Percentiles rank a stretch among this genome's conserved stretches.
Evolutionary conservation across 2,329 filamentous ascomycete species (phyloP).

Genomic region (Fusarium transvaalense): DNA sequence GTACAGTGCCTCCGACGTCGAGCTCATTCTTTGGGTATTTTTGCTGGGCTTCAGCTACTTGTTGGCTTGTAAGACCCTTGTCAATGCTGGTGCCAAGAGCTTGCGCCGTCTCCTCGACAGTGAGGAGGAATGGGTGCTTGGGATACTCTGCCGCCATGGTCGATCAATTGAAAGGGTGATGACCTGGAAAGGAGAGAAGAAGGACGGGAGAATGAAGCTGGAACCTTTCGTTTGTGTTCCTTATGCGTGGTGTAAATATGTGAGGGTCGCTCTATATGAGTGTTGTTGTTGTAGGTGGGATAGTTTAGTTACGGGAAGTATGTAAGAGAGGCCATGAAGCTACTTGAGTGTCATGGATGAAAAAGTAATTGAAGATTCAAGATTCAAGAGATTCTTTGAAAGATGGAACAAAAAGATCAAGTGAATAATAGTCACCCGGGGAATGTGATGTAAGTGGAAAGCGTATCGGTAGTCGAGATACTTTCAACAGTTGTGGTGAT

Average conservation of each 20-base stretch:
- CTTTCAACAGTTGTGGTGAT: slow-evolving; percentile 14
- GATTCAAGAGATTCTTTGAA: too few relatives aligned
- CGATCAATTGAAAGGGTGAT: slow-evolving; percentile 17
- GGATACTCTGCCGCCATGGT: slow-evolving; percentile 63
- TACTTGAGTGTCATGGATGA: slow-evolving; percentile 39
- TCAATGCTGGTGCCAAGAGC: slow-evolving; percentile 74
- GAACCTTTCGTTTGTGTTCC: slow-evolving; percentile 14
- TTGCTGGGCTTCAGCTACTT: slow-evolving; percentile 69
- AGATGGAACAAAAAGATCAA: background rate
- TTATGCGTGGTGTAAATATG: slow-evolving; percentile 7
- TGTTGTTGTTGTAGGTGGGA: slow-evolving; percentile 3
- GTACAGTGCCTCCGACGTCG: slow-evolving; percentile 74
- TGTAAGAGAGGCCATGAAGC: slow-evolving; percentile 13
- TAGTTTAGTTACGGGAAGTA: background rate
- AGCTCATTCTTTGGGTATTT: slow-evolving; percentile 77
- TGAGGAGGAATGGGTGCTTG: slow-evolving; percentile 71
- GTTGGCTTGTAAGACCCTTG: slow-evolving; percentile 71
- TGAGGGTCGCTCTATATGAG: slow-evolving; percentile 2
- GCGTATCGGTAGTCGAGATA: slow-evolving; percentile 16
- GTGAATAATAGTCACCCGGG: background rate
- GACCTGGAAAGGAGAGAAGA: slow-evolving; percentile 14
- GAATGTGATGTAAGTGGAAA: slow-evolving; percentile 4
- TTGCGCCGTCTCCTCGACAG: slow-evolving; percentile 71
- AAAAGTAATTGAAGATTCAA: background rate
- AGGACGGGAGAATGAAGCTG: background rate